phyloP scores from a whole-genome alignment of 1,284 basidiomycete genomes.

The Malassezia yamatoensis region DNA sequence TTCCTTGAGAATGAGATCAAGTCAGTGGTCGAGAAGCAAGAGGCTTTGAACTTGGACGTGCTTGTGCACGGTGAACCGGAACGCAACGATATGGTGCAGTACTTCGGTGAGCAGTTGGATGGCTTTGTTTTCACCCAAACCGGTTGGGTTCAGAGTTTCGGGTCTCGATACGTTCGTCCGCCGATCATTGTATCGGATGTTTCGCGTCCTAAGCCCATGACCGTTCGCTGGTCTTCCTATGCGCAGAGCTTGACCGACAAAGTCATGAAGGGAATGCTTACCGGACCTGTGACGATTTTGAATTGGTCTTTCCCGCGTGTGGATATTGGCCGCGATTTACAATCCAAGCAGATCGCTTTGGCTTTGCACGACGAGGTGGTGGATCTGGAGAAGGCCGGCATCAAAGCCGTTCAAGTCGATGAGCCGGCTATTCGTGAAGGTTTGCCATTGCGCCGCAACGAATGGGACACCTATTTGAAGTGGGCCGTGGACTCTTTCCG shows the following conservation, averaged over 20 bases:
- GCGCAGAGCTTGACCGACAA: constrained; percentile 86
- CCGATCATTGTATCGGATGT: constrained; percentile 98
- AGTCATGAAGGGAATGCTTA: constrained; percentile 98
- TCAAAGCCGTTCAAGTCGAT: constrained; percentile 97
- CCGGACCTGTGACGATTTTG: constrained; percentile 68
- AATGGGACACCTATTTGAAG: constrained; percentile 44
- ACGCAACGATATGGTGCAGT: constrained; percentile 98
- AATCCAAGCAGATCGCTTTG: constrained; percentile 96
- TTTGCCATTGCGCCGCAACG: constrained; percentile 46
- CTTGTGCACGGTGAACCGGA: constrained; percentile 98
- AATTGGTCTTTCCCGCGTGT: constrained; percentile 99
- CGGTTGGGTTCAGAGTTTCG: constrained; percentile 97
- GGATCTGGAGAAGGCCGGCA: constrained; percentile 94
- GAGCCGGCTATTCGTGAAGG: constrained; percentile 99
- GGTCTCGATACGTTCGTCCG: constrained; percentile 82
- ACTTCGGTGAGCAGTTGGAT: constrained; percentile 93
- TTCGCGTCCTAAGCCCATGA: constrained; percentile 84
- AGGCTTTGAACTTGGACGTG: constrained; percentile 88
- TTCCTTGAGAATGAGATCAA: constrained; percentile 99
- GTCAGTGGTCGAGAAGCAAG: constrained; percentile 87
- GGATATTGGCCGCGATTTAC: constrained; percentile 88
- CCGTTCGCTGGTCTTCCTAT: constrained; percentile 92
- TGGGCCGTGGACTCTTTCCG: constrained; percentile 48
- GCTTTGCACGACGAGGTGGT: constrained; percentile 96
- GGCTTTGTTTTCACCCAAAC: constrained; percentile 98